Conservation (phyloP, 495 filamentous ascomycete genomes). For the Friedmanniomyces simplex region DNA sequence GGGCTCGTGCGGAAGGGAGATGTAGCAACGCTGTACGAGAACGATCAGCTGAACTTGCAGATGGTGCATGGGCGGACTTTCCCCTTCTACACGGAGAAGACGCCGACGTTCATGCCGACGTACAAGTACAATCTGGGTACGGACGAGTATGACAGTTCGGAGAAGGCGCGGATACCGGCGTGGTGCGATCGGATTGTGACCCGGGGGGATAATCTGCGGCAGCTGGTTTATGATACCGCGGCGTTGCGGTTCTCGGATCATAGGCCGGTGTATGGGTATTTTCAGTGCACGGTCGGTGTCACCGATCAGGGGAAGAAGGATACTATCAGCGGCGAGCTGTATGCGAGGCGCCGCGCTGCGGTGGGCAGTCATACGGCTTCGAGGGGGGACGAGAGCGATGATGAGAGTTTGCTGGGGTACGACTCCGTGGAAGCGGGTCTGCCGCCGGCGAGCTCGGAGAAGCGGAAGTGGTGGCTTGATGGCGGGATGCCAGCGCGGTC, state of each 20-base stretch:
- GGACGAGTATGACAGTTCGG: slow-evolving; percentile 85
- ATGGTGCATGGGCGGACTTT: slow-evolving; percentile 90
- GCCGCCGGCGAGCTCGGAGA: slow-evolving; percentile 82
- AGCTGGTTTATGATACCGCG: slow-evolving; percentile 68
- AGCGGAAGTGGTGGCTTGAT: slow-evolving; percentile 89
- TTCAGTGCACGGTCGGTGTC: slow-evolving; percentile 70
- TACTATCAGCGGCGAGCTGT: slow-evolving; percentile 58
- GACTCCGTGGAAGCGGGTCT: slow-evolving; percentile 68
- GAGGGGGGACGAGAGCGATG: slow-evolving; percentile 45
- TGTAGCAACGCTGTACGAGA: slow-evolving; percentile 71
- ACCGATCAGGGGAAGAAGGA: slow-evolving; percentile 65
- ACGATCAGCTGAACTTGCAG: slow-evolving; percentile 94
- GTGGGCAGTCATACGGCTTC: slow-evolving; percentile 40
- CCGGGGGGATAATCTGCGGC: slow-evolving; percentile 72
- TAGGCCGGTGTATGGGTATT: slow-evolving; percentile 80
- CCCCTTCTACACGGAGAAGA: slow-evolving; percentile 78
- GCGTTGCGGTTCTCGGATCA: slow-evolving; percentile 85
- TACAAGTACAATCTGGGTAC: slow-evolving; percentile 89
- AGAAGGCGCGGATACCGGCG: slow-evolving; percentile 88
- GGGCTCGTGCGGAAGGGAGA: slow-evolving; percentile 59
- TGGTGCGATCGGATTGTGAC: slow-evolving; percentile 93
- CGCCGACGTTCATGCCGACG: slow-evolving; percentile 77
- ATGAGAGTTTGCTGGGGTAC: slow-evolving; percentile 64
- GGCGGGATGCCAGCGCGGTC: slow-evolving; percentile 71
- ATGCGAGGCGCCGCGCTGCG: slow-evolving; percentile 53